Conservation (phyloP, 805 yeast species). For the Starmera pachycereana region DNA sequence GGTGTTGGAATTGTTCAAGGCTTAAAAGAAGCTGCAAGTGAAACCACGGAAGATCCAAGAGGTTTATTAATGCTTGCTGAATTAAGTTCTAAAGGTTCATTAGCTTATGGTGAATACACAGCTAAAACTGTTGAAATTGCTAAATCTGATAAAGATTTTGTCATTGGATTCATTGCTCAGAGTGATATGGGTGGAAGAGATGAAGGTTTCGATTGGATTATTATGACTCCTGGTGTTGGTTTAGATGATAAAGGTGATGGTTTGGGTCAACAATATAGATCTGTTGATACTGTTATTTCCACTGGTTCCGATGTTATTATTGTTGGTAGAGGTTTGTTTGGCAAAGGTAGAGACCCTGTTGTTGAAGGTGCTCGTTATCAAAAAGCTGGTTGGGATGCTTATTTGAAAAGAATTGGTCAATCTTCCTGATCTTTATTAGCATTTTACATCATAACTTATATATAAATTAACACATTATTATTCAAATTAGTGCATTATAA, state of each 20-base stretch:
- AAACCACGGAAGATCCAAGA: conserved; percentile 65
- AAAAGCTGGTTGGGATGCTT: conserved; percentile 94
- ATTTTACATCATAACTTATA: too few species aligned
- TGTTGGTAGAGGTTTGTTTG: conserved; percentile 97
- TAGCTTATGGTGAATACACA: conserved; percentile 91
- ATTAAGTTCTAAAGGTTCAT: conserved; percentile 84
- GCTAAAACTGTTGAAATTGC: conserved; percentile 83
- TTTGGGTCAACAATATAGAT: conserved; percentile 93
- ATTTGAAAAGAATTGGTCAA: conserved; percentile 30
- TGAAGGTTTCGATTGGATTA: conserved; percentile 89
- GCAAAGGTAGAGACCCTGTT: conserved; percentile 85
- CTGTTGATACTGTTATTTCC: conserved; percentile 73
- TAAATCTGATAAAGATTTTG: conserved; percentile 76
- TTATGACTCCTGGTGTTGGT: conserved; percentile 98
- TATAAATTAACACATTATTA: too few species aligned
- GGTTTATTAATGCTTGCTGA: conserved; percentile 95
- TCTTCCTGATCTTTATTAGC: too few species aligned
- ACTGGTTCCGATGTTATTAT: conserved; percentile 92
- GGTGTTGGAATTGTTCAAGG: conserved; percentile 92
- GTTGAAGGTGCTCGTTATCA: conserved; percentile 84
- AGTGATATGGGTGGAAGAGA: conserved; percentile 72
- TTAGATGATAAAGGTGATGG: conserved; percentile 94
- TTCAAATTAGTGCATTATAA: too few species aligned
- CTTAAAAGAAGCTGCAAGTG: conserved; percentile 63
- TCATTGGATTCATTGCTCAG: conserved; percentile 95